A percentile compares a stretch with the other conserved stretches of the same genome.
phyloP scores from a whole-genome alignment of 1,139 yeast genomes.

The Geotrichum restrictum region DNA sequence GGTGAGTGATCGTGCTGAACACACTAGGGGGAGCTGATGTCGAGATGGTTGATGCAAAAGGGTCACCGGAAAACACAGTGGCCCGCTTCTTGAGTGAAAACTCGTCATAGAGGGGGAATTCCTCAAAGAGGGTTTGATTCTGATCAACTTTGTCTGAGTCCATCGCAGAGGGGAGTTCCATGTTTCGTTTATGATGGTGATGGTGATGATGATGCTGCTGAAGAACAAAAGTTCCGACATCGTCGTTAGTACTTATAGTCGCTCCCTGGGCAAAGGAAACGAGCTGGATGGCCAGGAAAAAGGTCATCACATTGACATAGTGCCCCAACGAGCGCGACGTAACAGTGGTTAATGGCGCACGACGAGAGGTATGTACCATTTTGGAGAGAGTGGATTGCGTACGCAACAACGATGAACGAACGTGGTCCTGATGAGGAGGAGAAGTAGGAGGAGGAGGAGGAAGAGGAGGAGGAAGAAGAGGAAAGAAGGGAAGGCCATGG shows the following conservation, averaged over 20 bases:
- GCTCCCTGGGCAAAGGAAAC: not conserved
- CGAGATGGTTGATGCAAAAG: constrained; percentile 15
- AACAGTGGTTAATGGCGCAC: not conserved
- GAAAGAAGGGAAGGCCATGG: not conserved
- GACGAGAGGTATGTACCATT: not conserved
- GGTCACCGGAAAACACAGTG: constrained; percentile 12
- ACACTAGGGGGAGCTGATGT: constrained; percentile 9
- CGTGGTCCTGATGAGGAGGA: not conserved
- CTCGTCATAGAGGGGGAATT: not conserved
- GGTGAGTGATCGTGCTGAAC: constrained; percentile 12
- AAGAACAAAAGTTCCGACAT: not conserved
- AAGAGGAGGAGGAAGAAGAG: not conserved
- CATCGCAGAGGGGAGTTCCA: no score
- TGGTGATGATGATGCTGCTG: constrained; percentile 1
- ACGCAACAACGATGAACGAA: no score
- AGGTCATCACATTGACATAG: not conserved
- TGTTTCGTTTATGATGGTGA: not conserved
- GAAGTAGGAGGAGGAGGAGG: not conserved
- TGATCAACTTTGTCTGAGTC: no score
- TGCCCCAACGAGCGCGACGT: not conserved
- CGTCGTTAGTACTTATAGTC: not conserved
- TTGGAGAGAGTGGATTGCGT: no score
- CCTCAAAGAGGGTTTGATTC: not conserved
- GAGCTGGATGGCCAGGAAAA: not conserved
- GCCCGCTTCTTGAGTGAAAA: not conserved